Evolutionary conservation across 2,329 filamentous ascomycete genomes (phyloP), one percentile per base, ranked within the genome.

Genomic region (Monilinia laxa): DNA sequence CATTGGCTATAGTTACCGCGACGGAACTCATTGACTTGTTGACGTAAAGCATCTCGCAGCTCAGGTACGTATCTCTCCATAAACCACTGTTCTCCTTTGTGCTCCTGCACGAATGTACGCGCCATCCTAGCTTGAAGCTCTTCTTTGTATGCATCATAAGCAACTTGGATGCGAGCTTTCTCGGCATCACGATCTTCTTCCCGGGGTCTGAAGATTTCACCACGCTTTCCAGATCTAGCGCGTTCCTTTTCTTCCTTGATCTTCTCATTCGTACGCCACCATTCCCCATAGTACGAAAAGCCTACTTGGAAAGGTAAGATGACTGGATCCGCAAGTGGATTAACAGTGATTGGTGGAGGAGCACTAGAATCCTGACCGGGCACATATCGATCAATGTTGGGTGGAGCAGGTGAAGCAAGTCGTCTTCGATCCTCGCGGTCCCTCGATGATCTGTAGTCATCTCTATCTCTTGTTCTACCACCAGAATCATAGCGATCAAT

Each of bases 41-140:
- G 81, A 66, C 90, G 88, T 74, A 97, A 87, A 2, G 85, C 83
- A 71, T 93, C 89, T 63, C 91, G 85, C 65, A 94, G 87, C 72
- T 95, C 92, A 0, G 92, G 86, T 40, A 96, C 89, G 74, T 99
- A 99, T 76, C 92, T 89, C 79, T 99, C 95, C 73, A 90, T 92
- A 80, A 99, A 99, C 95, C 95, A 99, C 76, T 99, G 94, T 77
- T 99, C 95, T 54, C 88, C 88, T 77, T 96, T 97, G 79, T 99
- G 95, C 73, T 93, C 90, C 60, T 90, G 87, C 53, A 99, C 95
- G 76, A 99, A 99, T 1, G 86, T 83, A 71, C 93, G 88, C 0
- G 95, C 93, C 90, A 97, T 94, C 76, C 88, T 89, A 4, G 84
- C 86, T 73, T 90, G 87, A 2, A 90, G 79, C 47, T 89, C 87